These are phyloP conservation scores for Cytospora paraplurivora DNA, from an alignment of 2,329 filamentous ascomycete species.

Conservation along the genomic window DNA sequence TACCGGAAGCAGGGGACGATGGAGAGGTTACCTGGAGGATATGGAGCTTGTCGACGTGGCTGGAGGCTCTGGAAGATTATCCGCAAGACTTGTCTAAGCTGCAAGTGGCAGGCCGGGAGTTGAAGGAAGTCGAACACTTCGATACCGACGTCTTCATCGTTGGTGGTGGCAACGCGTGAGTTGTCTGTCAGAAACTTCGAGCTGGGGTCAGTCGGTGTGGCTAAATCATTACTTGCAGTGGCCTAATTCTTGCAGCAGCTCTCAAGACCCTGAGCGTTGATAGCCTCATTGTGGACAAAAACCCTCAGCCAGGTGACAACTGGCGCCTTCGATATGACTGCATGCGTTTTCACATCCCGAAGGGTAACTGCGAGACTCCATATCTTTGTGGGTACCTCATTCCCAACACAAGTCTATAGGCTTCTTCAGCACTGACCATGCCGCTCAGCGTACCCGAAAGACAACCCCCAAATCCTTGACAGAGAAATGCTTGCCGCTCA, in stretches of 20 bases:
- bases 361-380: constrained; percentile 40
- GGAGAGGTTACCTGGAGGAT: constrained; percentile 37
- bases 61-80: constrained; percentile 32
- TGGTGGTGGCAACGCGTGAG: constrained; percentile 40
- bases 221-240: constrained; percentile 30
- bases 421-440: not conserved
- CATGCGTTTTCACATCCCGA: constrained; percentile 44
- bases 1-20: constrained; percentile 30
- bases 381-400: constrained; percentile 34
- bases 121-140: constrained; percentile 29
- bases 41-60: constrained; percentile 39
- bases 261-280: constrained; percentile 43
- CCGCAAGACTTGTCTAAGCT: constrained; percentile 37
- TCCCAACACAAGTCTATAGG: constrained; percentile 37
- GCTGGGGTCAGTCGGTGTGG: too few relatives aligned
- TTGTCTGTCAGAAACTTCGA: not conserved
- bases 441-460: constrained; percentile 42
- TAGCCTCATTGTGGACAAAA: constrained; percentile 41
- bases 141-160: constrained; percentile 41
- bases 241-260: constrained; percentile 38
- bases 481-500: constrained; percentile 52
- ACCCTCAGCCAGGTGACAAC: constrained; percentile 41
- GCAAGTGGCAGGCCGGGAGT: constrained; percentile 26
- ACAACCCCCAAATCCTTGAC: constrained; percentile 46
- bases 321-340: constrained; percentile 44